These are phyloP conservation scores for Ophiocordyceps australis DNA, from an alignment of 2,329 filamentous ascomycete genomes.

Conservation along the genomic window DNA sequence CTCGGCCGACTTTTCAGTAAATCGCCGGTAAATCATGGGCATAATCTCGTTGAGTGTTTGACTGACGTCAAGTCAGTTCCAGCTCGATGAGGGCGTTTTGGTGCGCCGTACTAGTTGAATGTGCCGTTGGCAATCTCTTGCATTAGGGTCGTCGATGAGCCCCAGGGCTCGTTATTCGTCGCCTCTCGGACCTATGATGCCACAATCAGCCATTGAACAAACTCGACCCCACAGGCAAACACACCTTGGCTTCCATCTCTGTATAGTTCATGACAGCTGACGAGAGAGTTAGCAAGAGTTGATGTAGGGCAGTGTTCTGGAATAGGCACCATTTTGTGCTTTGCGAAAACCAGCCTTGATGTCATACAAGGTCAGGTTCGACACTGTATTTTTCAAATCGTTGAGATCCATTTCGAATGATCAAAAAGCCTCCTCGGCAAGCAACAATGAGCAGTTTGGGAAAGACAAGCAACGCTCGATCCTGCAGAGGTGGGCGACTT, in stretches of 20 bases:
- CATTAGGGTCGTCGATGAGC: conserved; percentile 68
- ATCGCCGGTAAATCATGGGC: conserved; percentile 99
- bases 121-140: conserved; percentile 97
- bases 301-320: too few species aligned
- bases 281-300: conserved; percentile 11
- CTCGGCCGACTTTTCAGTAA: conserved; percentile 94
- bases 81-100: too few species aligned
- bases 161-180: conserved; percentile 98
- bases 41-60: conserved; percentile 98
- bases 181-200: conserved; percentile 68
- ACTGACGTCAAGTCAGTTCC: too few species aligned
- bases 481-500: too few species aligned
- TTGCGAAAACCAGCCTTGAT: conserved; percentile 89
- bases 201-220: conserved; percentile 3
- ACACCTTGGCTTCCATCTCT: conserved; percentile 64
- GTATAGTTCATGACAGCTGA: conserved; percentile 95
- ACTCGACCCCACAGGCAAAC: conserved; percentile 4
- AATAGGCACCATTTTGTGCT: conserved; percentile 71
- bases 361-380: conserved; percentile 87
- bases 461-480: too few species aligned
- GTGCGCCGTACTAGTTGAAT: conserved; percentile 71
- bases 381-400: conserved; percentile 70
- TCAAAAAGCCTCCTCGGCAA: too few species aligned
- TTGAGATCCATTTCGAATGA: conserved; percentile 59
- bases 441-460: too few species aligned